These are phyloP conservation scores for Clarireedia monteithiana DNA, from an alignment of 2,329 filamentous ascomycete species.

Conservation along the genomic window DNA sequence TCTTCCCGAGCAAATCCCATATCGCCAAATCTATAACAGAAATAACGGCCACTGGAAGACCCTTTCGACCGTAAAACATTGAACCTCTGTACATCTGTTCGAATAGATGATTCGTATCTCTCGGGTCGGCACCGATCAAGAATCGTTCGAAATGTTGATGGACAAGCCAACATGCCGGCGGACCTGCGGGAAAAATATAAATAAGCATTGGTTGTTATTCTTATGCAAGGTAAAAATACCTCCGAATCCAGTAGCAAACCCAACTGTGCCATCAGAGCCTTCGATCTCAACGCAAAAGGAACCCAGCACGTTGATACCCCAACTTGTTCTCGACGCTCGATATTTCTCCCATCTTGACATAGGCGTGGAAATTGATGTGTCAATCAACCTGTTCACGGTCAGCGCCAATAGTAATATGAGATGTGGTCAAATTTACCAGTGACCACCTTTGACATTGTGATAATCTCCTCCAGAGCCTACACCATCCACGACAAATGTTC, in stretches of 20 bases:
- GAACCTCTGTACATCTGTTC: constrained; percentile 95
- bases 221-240: constrained; percentile 34
- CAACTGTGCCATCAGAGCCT: constrained; percentile 82
- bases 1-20: constrained; percentile 88
- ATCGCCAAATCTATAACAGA: constrained; percentile 89
- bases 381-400: constrained; percentile 64
- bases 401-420: not conserved
- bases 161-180: constrained; percentile 88
- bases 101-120: constrained; percentile 86
- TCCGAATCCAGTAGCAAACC: constrained; percentile 90
- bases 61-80: constrained; percentile 96
- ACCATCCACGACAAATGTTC: constrained; percentile 65
- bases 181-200: constrained; percentile 39
- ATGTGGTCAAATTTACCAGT: constrained; percentile 43
- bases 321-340: constrained; percentile 78
- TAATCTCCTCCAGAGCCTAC: constrained; percentile 67
- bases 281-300: constrained; percentile 90
- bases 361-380: constrained; percentile 85
- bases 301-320: constrained; percentile 92
- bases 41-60: constrained; percentile 81
- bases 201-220: constrained; percentile 6
- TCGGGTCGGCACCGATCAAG: constrained; percentile 78
- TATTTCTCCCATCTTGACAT: constrained; percentile 88
- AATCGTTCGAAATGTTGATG: constrained; percentile 92
- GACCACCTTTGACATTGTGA: constrained; percentile 77